Base-by-base conservation (phyloP, 1,284 basidiomycete genomes). In the Cryptococcus depauperatus region DNA sequence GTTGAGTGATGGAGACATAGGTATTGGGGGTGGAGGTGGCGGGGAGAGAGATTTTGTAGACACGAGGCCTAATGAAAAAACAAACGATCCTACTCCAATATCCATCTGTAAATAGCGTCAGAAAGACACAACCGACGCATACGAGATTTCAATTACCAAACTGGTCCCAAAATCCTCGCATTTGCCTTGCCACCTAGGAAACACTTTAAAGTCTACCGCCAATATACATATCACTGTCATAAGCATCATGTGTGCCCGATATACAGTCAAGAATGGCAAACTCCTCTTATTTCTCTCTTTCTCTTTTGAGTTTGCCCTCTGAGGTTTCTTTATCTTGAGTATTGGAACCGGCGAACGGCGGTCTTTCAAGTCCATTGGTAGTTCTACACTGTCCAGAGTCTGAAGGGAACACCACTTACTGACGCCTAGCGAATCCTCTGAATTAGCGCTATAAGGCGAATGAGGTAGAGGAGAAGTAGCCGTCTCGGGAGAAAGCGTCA, bases 111-210 rank as follows among this genome's bases (percentile, higher is more conserved):
- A 37, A 11, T 16, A 22, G 33, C 25, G 19, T 38, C 8, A 18
- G 25, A 19, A 42, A 1, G 32, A 27, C 34, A 1, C 11, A 27
- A 27, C 5, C 11, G 5, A 22, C 10, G n/a, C 13, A 7, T 13
- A 25, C 9, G 19, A 9, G 19, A 35, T 10, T 8, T 32, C 16
- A 75, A 81, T 57, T 55, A 91, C 89, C 68, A 95, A 60, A 19
- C 90, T 93, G 0, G 89, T 88, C 0, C 95, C 95, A 71, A 81
- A 96, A 0, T 85, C 84, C 71, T 98, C 92, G 61, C 89, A 93
- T 66, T 98, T 99, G 9, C 84, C 90, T 40, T 95, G 77, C 7
- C 73, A 71, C 11, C 95, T 79, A 0, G 93, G 93, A 61, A 97
- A 98, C 21, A 93, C 77, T 0, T 79, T 79, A 61, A 99, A 99